phyloP scores from a whole-genome alignment of 257 asterid genomes.

The Solanum arcanum region DNA sequence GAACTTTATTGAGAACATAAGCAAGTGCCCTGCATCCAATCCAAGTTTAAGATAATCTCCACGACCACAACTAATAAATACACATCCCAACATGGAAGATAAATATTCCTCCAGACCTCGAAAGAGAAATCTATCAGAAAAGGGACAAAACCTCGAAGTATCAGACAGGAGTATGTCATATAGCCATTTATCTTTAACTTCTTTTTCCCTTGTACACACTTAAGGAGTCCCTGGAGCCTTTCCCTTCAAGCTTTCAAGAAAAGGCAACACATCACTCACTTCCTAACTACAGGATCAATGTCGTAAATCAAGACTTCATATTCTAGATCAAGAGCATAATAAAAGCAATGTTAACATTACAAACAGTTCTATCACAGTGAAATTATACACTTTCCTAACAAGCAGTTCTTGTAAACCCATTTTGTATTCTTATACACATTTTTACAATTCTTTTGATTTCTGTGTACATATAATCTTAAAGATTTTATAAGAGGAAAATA shows the following conservation, averaged over 20 bases:
- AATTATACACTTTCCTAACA: not conserved
- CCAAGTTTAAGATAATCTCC: not conserved
- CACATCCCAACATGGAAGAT: not conserved
- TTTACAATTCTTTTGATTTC: not conserved
- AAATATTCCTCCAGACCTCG: not conserved
- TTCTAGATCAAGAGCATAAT: not conserved
- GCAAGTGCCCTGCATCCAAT: not conserved
- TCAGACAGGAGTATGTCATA: not conserved
- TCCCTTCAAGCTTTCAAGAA: not conserved
- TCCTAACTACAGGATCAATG: not conserved
- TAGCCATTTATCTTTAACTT: not conserved
- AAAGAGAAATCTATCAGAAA: not conserved
- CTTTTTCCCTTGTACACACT: not conserved
- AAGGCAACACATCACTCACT: not conserved
- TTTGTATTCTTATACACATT: not conserved
- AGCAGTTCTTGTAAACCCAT: not conserved
- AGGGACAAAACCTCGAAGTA: not conserved
- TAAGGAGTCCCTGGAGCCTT: not conserved
- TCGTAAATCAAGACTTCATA: not conserved
- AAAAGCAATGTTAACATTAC: not conserved
- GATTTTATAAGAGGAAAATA: not conserved
- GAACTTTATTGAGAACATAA: not conserved
- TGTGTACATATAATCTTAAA: not conserved
- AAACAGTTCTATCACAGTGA: not conserved
- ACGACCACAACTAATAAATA: not conserved